These are phyloP conservation scores for Yamadazyma kanchanaburiensis DNA, from an alignment of 1,139 yeast genomes.

Conservation along the genomic window DNA sequence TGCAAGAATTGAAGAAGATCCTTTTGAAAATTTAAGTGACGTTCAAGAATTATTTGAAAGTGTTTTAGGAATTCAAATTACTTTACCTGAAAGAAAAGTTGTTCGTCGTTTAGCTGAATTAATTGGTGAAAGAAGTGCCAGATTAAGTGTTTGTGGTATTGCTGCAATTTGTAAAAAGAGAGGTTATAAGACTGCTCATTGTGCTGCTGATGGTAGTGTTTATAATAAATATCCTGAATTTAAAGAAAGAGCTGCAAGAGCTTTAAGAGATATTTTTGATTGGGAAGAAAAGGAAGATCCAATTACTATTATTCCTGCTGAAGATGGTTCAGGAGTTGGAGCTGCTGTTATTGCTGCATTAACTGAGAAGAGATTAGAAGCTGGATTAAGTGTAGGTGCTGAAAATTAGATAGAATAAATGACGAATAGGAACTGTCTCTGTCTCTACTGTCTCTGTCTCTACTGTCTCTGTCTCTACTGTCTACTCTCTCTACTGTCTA, in stretches of 20 bases:
- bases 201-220: constrained; percentile 98
- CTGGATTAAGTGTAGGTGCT: constrained; percentile 71
- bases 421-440: no score
- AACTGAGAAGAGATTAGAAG: constrained; percentile 71
- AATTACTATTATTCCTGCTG: constrained; percentile 81
- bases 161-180: constrained; percentile 93
- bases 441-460: no score
- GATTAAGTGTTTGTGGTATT: constrained; percentile 91
- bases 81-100: constrained; percentile 75
- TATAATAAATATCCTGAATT: constrained; percentile 91
- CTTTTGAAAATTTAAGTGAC: constrained; percentile 78
- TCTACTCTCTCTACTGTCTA: no score
- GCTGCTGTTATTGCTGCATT: constrained; percentile 97
- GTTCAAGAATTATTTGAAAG: constrained; percentile 63
- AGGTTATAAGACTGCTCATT: constrained; percentile 71
- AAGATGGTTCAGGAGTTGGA: constrained; percentile 98
- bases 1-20: constrained; percentile 84
- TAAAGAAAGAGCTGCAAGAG: constrained; percentile 85
- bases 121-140: constrained; percentile 89
- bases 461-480: no score
- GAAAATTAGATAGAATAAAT: constrained; percentile 2
- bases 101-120: constrained; percentile 82
- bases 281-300: constrained; percentile 77
- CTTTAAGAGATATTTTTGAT: constrained; percentile 83
- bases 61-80: constrained; percentile 60